Base-by-base conservation (phyloP, 73 alveolate species). In the Stentor roeselii region DNA sequence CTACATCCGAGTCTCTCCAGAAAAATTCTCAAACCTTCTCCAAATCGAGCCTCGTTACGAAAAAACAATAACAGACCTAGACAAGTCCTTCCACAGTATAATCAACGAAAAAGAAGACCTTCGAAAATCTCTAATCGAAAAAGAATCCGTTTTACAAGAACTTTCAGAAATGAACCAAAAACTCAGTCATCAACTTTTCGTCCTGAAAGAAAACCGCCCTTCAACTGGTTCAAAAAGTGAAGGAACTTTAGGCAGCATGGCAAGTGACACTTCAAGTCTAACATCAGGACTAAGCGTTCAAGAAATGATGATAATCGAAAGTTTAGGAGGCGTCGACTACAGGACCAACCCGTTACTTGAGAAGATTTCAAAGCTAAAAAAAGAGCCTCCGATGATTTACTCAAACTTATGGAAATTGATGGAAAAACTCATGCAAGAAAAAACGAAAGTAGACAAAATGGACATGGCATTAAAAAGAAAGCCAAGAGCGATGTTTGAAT, bases 351-450 rank as follows among this genome's bases (percentile, higher is more conserved):
- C 80, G 14, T 2, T 67, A 67, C n/a, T 67, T 21, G 37, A 67
- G 14, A 67, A 21, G n/a, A 40, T 67, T 21, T 67, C 41, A 67
- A 67, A 67, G 37, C 21, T 67, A 40, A 67, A 67, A 67, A 67
- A 67, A 2, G 80, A 67, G 2, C 80, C 80, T 1, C 80, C 80
- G 21, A 67, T 67, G 80, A 21, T 32, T 30, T 67, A 67, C 2
- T 67, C 80, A 34, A 67, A 67, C 2, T 21, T 67, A 67, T 67
- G 80, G 80, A 67, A 67, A 67, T 32, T 67, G n/a, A 21, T 67
- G n/a, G 80, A 67, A 67, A 67, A 34, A 27, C n/a, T 67, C 27
- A 67, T 67, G 80, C 50, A 67, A 32, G 80, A 67, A 67, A 67
- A 67, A 32, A 21, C 21, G 21, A 67, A 67, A 2, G 41, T 67